These are phyloP conservation scores for Microascus cirrosus DNA, from an alignment of 2,329 filamentous ascomycete genomes.

Conservation along the genomic window DNA sequence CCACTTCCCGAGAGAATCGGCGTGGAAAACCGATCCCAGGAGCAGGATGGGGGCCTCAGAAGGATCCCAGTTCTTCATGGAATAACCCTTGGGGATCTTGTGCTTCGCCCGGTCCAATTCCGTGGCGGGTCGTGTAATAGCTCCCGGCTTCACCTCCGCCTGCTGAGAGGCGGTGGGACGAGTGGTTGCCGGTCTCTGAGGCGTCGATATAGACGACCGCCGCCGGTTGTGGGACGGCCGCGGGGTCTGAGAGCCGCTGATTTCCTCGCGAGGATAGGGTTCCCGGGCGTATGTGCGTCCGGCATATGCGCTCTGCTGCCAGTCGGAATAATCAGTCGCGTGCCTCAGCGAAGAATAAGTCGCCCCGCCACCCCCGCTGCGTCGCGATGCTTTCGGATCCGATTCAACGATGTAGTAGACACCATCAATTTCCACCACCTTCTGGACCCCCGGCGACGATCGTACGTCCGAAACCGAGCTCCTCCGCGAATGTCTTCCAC, in stretches of 20 bases:
- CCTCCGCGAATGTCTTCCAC: not conserved
- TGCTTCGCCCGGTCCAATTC: constrained; percentile 51
- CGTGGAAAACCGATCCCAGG: constrained; percentile 90
- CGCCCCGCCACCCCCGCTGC: constrained; percentile 33
- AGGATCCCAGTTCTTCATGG: constrained; percentile 97
- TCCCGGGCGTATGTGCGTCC: constrained; percentile 14
- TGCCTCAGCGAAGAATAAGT: constrained; percentile 21
- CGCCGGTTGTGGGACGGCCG: constrained; percentile 22
- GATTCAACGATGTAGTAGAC: constrained; percentile 13
- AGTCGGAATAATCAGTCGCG: constrained; percentile 48
- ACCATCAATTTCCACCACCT: not conserved
- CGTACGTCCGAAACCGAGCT: not conserved
- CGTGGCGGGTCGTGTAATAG: constrained; percentile 31
- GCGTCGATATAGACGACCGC: constrained; percentile 35
- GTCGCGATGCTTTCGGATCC: constrained; percentile 20
- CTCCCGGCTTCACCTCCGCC: constrained; percentile 10
- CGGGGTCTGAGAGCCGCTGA: constrained; percentile 31
- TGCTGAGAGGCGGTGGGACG: constrained; percentile 28
- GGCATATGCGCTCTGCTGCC: constrained; percentile 36
- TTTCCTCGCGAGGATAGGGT: constrained; percentile 18
- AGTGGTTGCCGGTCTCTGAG: constrained; percentile 40
- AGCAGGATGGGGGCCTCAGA: constrained; percentile 88
- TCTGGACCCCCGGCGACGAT: not conserved
- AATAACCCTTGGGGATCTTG: constrained; percentile 80
- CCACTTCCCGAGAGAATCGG: constrained; percentile 97